Conservation (phyloP, 768 basidiomycete genomes). For the Chiua virens region DNA sequence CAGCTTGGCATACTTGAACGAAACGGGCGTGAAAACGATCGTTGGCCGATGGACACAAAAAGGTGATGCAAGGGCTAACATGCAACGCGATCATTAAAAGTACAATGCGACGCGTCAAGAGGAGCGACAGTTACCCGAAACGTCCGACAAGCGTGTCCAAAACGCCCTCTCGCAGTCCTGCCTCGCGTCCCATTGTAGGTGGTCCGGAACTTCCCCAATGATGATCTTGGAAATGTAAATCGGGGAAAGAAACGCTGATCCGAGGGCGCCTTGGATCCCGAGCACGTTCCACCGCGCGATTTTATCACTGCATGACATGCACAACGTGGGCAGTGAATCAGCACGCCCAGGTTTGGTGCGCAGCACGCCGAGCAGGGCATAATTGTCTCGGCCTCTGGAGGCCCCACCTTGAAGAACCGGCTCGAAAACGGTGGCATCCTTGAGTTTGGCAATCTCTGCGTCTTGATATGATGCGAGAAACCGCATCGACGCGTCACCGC, state of each 20-base stretch:
- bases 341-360: conserved; percentile 95
- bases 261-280: conserved; percentile 84
- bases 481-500: conserved; percentile 87
- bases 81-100: background rate
- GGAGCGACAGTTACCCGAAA: conserved; percentile 37
- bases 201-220: conserved; percentile 65
- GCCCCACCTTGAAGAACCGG: conserved; percentile 38
- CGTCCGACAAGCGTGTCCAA: conserved; percentile 48
- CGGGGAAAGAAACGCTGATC: conserved; percentile 52
- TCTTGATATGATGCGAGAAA: conserved; percentile 77
- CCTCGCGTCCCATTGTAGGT: conserved; percentile 39
- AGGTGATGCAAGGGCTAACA: conserved; percentile 44
- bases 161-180: conserved; percentile 73
- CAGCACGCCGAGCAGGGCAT: conserved; percentile 68
- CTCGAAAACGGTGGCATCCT: conserved; percentile 45
- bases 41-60: conserved; percentile 51
- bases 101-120: background rate
- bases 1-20: conserved; percentile 57
- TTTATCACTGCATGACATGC: conserved; percentile 95
- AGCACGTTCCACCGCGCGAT: conserved; percentile 83
- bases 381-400: conserved; percentile 80
- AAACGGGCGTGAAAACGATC: conserved; percentile 56
- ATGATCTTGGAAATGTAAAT: conserved; percentile 66
- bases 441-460: conserved; percentile 66
- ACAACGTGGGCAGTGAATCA: conserved; percentile 79